Evolutionary conservation across 345 rosid genomes (phyloP).

Genomic region (Linum lewisii): DNA sequence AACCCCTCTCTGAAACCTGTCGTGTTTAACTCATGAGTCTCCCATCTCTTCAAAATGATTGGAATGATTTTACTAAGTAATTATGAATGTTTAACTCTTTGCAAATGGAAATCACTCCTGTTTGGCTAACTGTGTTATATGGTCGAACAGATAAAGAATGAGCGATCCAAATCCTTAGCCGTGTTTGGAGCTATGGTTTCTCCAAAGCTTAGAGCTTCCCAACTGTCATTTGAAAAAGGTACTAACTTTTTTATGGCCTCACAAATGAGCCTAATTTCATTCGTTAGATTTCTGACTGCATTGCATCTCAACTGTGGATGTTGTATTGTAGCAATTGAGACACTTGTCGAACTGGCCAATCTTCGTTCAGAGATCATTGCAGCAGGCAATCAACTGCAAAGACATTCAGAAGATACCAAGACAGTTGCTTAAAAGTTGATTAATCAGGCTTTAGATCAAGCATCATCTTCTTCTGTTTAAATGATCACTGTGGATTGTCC

Average conservation of each 20-base stretch:
- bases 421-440: conserved; percentile 18
- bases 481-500: no score
- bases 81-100: background rate
- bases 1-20: no score
- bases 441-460: conserved; percentile 10
- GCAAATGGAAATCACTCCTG: background rate
- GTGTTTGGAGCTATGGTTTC: conserved; percentile 82
- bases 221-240: conserved; percentile 88
- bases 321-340: conserved; percentile 54
- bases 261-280: conserved; percentile 4
- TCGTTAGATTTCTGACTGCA: background rate
- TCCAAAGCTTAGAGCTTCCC: conserved; percentile 76
- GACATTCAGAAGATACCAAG: conserved; percentile 25
- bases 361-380: conserved; percentile 45
- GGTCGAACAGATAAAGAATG: conserved; percentile 45
- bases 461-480: background rate
- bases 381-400: conserved; percentile 31
- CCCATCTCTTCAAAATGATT: background rate
- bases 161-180: conserved; percentile 51
- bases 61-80: background rate
- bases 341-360: conserved; percentile 74
- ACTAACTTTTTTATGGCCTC: conserved; percentile 4
- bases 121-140: background rate
- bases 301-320: background rate
- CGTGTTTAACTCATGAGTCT: no score